phyloP scores from a whole-genome alignment of 2,329 filamentous ascomycete genomes.

The Dendrostoma leiphaemia region DNA sequence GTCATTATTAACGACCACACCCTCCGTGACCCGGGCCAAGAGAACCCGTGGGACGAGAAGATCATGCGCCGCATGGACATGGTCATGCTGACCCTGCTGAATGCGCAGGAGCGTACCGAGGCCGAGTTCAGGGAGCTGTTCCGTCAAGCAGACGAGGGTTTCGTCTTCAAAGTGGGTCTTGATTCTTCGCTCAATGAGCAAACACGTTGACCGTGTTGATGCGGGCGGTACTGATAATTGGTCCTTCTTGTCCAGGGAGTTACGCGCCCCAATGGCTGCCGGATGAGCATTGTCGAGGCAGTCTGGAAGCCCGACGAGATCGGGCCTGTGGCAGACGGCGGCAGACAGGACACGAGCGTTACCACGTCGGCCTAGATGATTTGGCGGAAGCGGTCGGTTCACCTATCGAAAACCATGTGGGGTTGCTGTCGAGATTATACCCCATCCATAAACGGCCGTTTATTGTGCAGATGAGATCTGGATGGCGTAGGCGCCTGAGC shows the following conservation, averaged over 20 bases:
- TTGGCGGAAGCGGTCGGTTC: not conserved
- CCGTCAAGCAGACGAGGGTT: constrained; percentile 33
- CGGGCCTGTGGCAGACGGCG: not conserved
- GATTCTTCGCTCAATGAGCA: too few relatives aligned
- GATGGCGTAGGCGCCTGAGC: too few relatives aligned
- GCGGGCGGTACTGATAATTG: not conserved
- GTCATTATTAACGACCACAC: constrained; percentile 43
- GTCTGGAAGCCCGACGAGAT: constrained; percentile 26
- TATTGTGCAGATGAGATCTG: too few relatives aligned
- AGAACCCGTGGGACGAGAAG: constrained; percentile 34
- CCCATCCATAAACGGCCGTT: too few relatives aligned
- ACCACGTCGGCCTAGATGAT: not conserved
- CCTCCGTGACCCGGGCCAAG: constrained; percentile 30
- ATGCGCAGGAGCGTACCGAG: constrained; percentile 42
- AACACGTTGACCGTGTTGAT: not conserved
- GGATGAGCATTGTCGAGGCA: constrained; percentile 36
- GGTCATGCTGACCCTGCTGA: constrained; percentile 41
- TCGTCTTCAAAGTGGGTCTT: constrained; percentile 32
- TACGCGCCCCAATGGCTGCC: constrained; percentile 26
- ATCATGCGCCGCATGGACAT: constrained; percentile 41
- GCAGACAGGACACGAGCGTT: not conserved
- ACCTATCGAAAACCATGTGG: too few relatives aligned
- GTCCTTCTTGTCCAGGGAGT: constrained; percentile 22
- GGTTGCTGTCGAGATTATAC: too few relatives aligned
- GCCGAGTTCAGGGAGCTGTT: constrained; percentile 43